phyloP scores from a whole-genome alignment of 805 yeast species.

The Candida schatavii region DNA sequence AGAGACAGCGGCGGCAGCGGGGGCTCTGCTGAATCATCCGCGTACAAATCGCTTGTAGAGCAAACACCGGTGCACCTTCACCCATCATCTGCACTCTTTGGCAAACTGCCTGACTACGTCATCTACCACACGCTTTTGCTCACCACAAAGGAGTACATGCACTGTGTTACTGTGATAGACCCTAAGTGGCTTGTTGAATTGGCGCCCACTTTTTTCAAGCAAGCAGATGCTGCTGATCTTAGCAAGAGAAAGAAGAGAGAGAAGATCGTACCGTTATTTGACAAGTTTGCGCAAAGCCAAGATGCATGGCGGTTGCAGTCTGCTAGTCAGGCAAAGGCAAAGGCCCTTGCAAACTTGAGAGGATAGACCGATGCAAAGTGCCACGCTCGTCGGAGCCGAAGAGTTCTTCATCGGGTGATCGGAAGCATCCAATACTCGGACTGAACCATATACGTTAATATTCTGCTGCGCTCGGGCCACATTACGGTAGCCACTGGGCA shows the following conservation, averaged over 20 bases:
- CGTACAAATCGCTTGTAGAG: slow-evolving; percentile 58
- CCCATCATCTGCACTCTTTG: slow-evolving; percentile 76
- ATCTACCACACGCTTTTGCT: slow-evolving; percentile 77
- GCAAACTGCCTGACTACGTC: slow-evolving; percentile 68
- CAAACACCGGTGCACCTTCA: slow-evolving; percentile 76
- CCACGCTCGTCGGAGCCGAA: no score
- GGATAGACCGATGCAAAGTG: no score
- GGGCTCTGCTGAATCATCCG: slow-evolving; percentile 43
- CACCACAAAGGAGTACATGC: slow-evolving; percentile 89
- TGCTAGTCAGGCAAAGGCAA: slow-evolving; percentile 21
- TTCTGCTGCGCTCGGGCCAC: no score
- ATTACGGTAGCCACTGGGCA: no score
- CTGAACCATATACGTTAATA: no score
- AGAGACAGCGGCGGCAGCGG: slow-evolving; percentile 51
- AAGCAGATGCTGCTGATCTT: slow-evolving; percentile 48
- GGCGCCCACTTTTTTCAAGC: slow-evolving; percentile 74
- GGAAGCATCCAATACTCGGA: no score
- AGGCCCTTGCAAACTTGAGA: no score
- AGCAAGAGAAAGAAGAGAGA: slow-evolving; percentile 55
- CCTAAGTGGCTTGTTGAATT: slow-evolving; percentile 72
- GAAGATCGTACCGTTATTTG: slow-evolving; percentile 71
- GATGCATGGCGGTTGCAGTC: slow-evolving; percentile 75
- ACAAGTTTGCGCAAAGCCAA: slow-evolving; percentile 55
- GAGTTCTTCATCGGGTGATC: no score
- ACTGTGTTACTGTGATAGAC: slow-evolving; percentile 78